Evolutionary conservation across 2,329 filamentous ascomycete species (phyloP), one percentile per base, ranked within the genome.

Genomic region (Helicocarpus griseus): DNA sequence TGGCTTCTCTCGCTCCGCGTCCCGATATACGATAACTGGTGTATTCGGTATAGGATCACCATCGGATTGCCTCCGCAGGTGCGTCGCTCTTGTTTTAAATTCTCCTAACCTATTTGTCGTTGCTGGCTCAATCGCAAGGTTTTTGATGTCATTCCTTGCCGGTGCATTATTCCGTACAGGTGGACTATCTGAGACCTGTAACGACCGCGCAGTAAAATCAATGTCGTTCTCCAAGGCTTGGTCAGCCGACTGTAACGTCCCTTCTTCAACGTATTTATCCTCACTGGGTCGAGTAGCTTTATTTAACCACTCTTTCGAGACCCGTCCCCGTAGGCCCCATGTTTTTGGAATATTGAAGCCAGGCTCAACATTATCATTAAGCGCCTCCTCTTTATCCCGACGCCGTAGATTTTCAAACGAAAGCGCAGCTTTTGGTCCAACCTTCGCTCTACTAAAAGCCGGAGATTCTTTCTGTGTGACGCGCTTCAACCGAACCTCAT

Each of bases 381-480:
- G 38, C 28, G 53, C 26, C 28, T 56, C 58, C 26, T 64, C 58
- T 48, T 64, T 60, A 11, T 69, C 63, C 11, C 65, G 65, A 44
- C 69, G 61, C 50, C 65, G 66, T 40, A 72, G 54, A 49, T 68
- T 65, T 14, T 70, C 68, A 29, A 67, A 63, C 0, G 67, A 67
- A 43, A 69, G 54, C 5, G 58, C 56, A 17, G 58, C 54, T 48
- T 56, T 61, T 3, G 51, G 54, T 4, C 65, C 66, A n/a, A 60
- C 60, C 35, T 61, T 66, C 26, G 65, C 67, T 55, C 64, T 70
- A 48, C 69, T 67, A 53, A 73, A 65, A 21, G 72, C 63, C 2
- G 70, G 69, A 2, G 67, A 68, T 22, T 63, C 64, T 55, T 61
- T 67, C 28, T 63, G 58, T 6, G 68, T 70, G 19, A 65, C 69